Percentiles rank a stretch among this genome's conserved stretches.
phyloP scores from a whole-genome alignment of 1,284 basidiomycete genomes.

The Coriolopsis trogii region DNA sequence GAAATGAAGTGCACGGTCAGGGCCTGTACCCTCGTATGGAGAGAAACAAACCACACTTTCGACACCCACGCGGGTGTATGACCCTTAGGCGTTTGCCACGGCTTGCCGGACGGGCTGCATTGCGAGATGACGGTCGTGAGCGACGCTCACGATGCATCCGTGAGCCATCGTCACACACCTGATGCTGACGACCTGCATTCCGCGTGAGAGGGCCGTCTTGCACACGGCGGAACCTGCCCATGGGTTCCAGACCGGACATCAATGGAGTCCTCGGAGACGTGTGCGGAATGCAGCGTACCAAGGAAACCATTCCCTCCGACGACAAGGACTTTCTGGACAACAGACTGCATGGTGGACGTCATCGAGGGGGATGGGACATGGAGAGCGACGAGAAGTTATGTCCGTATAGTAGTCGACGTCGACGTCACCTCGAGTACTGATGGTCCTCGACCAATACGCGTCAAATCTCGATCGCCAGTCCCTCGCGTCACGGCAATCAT shows the following conservation, averaged over 20 bases:
- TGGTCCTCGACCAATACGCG: background rate
- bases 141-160: background rate
- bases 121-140: background rate
- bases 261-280: no score
- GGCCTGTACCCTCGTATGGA: no score
- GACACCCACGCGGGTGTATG: constrained; percentile 87
- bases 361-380: background rate
- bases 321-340: constrained; percentile 74
- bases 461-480: constrained; percentile 14
- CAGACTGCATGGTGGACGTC: constrained; percentile 25
- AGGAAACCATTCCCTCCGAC: constrained; percentile 96
- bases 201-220: constrained; percentile 80
- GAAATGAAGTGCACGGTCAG: no score
- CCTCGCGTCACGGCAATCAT: background rate
- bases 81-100: constrained; percentile 87
- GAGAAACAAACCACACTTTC: constrained; percentile 49
- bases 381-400: background rate
- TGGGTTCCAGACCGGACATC: no score
- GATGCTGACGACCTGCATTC: constrained; percentile 88
- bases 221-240: constrained; percentile 87
- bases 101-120: constrained; percentile 80
- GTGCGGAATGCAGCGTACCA: constrained; percentile 41
- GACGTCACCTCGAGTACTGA: constrained; percentile 16
- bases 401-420: background rate
- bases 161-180: constrained; percentile 55